Base-by-base conservation (phyloP, 768 basidiomycete species). In the Postia placenta region DNA sequence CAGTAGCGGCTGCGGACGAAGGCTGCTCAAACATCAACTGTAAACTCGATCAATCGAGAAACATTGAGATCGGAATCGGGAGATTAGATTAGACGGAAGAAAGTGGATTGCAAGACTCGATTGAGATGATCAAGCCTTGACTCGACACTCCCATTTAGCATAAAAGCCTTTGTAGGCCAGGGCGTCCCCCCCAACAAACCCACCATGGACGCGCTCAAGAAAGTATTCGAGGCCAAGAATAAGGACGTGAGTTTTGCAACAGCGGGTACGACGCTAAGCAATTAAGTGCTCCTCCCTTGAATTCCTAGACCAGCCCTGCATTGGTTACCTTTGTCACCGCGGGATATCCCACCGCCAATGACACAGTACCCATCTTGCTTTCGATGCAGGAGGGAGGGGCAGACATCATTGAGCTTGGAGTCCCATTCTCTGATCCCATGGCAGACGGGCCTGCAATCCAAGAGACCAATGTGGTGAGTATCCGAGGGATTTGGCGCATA, bases 371-470 rank as follows among this genome's bases (percentile, higher is more conserved):
- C 1, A 76, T 92, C 50, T 66, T 97, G 73, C 79, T 98, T 28
- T 88, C 89, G 22, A 90, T 99, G 83, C 87, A 98, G 66, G 78
- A 79, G 39, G 95, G 95, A 46, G 95, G 95, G 5, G 80, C 91
- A 39, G 93, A 97, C 65, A 80, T 97, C 51, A 93, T 98, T 52
- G 95, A 99, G 66, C 77, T 99, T 15, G 95, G 95, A 15, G 78
- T 97, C 24, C 92, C 94, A 0, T 97, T 95, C 72, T 94, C 90
- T 47, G 95, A 97, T 70, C 95, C 94, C 17, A 90, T 92, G 57
- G 94, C 92, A 2, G 95, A 99, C 68, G 95, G 95, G 0, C 90
- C 89, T 22, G 83, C 81, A 2, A 96, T 99, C 53, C 95, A 99
- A 63, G 86, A 85, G 53, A 78, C 89, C 11, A 98, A 97, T 65